Percentiles rank a stretch among this genome's conserved stretches.
phyloP scores from a whole-genome alignment of 495 filamentous ascomycete species.

The Penicillium verhagenii region DNA sequence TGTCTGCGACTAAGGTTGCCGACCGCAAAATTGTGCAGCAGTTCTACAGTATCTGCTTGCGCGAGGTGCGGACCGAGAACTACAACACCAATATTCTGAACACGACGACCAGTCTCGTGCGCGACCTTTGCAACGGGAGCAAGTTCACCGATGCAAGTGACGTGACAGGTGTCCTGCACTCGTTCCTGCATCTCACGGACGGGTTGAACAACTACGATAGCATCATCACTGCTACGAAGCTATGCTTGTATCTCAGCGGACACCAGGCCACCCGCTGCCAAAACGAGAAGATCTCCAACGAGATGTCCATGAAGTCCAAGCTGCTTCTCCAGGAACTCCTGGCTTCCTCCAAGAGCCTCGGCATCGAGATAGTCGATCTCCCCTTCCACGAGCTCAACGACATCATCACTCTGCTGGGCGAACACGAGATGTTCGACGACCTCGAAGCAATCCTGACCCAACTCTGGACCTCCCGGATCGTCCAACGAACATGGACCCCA shows the following conservation, averaged over 20 bases:
- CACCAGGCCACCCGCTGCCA: constrained; percentile 39
- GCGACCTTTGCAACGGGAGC: constrained; percentile 39
- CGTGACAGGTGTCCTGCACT: constrained; percentile 51
- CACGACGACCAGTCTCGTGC: constrained; percentile 37
- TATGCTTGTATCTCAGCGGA: constrained; percentile 53
- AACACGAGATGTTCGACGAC: constrained; percentile 57
- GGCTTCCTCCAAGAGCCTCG: constrained; percentile 44
- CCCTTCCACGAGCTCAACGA: constrained; percentile 52
- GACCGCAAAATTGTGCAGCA: constrained; percentile 38
- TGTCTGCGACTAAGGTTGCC: constrained; percentile 42
- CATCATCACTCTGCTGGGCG: constrained; percentile 55
- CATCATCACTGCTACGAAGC: constrained; percentile 54
- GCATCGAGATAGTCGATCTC: constrained; percentile 53
- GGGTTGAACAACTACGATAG: constrained; percentile 48
- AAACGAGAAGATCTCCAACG: constrained; percentile 41
- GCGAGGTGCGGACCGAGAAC: constrained; percentile 43
- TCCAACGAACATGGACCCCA: constrained; percentile 56
- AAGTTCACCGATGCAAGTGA: constrained; percentile 53
- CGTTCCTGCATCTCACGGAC: constrained; percentile 55
- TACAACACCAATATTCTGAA: constrained; percentile 42
- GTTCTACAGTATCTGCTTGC: constrained; percentile 53
- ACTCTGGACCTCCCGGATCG: constrained; percentile 61
- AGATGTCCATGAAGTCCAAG: constrained; percentile 54
- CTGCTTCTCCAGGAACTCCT: constrained; percentile 53
- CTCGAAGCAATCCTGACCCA: constrained; percentile 57